Evolutionary conservation across 495 filamentous ascomycete species (phyloP), one percentile per base, ranked within the genome.

Genomic region (Articulospora tetracladia): DNA sequence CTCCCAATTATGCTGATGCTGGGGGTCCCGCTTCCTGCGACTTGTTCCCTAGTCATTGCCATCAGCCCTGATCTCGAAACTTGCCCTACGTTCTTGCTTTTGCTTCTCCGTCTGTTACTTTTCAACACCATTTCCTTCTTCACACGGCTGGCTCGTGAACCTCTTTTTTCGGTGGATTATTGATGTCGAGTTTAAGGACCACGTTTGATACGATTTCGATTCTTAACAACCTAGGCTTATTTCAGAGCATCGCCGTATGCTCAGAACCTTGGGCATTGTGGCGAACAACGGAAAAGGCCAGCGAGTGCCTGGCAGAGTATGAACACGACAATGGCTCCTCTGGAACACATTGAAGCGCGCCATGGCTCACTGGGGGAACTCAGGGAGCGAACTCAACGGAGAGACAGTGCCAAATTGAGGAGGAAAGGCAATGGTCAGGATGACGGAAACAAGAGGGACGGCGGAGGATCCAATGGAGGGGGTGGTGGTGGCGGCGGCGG

Each of bases 11-110:
- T 62, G 53, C 32, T 49, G 36, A 41, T 24, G 20, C 51, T 15
- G 13, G 22, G 28, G 26, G 32, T 36, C 28, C 27, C 22, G n/a
- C 32, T 36, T 34, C 44, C 39, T 50, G 34, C 36, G 46, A 20
- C 57, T 59, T 4, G n/a, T 55, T 15, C 36, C 36, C 53, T 46
- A 44, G 22, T 55, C 53, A 44, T 32, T 46, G 52, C 25, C 25
- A 54, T 11, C 28, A n/a, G 13, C 28, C 13, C 30, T 17, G 52
- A 60, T 64, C 57, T 57, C 66, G 61, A 63, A 47, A 66, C 63
- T 61, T 67, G 69, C 66, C 62, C 61, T 3, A 44, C 61, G 54
- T 62, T 62, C 66, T 66, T 66, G 66, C 51, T 54, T 63, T 54
- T 30, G 47, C 47, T 65, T 66, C 66, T 68, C 59, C 69, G 66